These are phyloP conservation scores for Pinguiococcus pyrenoidosus DNA, from an alignment of 108 stramenopile genomes.

Conservation along the genomic window DNA sequence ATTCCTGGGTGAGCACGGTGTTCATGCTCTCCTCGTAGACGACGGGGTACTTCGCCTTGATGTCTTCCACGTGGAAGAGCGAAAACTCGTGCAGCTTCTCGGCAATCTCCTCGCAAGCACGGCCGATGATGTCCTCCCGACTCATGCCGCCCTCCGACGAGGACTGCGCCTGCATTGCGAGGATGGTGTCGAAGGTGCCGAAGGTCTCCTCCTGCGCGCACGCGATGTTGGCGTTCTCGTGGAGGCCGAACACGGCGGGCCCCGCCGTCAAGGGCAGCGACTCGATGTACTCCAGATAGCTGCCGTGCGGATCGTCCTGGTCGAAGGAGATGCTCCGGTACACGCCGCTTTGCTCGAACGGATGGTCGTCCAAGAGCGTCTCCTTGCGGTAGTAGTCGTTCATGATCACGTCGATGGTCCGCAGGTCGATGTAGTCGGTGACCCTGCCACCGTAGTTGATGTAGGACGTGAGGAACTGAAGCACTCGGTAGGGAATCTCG, in stretches of 20 bases:
- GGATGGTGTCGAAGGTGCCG: conserved; percentile 25
- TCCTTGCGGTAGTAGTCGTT: conserved; percentile 23
- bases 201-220: conserved; percentile 33
- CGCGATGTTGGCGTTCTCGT: conserved; percentile 40
- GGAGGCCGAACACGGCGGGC: conserved; percentile 33
- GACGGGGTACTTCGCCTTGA: conserved; percentile 38
- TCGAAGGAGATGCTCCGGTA: conserved; percentile 25
- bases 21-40: conserved; percentile 50
- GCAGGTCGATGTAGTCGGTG: conserved; percentile 46
- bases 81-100: conserved; percentile 14
- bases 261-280: conserved; percentile 31
- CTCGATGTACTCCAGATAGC: conserved; percentile 31
- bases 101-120: conserved; percentile 16
- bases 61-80: conserved; percentile 29
- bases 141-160: conserved; percentile 17
- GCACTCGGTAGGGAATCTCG: conserved; percentile 32
- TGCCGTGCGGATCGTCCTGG: conserved; percentile 27
- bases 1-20: conserved; percentile 47
- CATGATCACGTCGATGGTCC: conserved; percentile 43
- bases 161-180: conserved; percentile 24
- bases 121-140: conserved; percentile 14
- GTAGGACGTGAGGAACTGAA: conserved; percentile 44
- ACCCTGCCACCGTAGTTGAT: conserved; percentile 52
- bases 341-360: conserved; percentile 29
- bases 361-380: conserved; percentile 22